A percentile compares a stretch with the other conserved stretches of the same genome.
These are phyloP conservation scores for Epichloe elymi DNA, from an alignment of 2,329 filamentous ascomycete genomes.

Conservation along the genomic window DNA sequence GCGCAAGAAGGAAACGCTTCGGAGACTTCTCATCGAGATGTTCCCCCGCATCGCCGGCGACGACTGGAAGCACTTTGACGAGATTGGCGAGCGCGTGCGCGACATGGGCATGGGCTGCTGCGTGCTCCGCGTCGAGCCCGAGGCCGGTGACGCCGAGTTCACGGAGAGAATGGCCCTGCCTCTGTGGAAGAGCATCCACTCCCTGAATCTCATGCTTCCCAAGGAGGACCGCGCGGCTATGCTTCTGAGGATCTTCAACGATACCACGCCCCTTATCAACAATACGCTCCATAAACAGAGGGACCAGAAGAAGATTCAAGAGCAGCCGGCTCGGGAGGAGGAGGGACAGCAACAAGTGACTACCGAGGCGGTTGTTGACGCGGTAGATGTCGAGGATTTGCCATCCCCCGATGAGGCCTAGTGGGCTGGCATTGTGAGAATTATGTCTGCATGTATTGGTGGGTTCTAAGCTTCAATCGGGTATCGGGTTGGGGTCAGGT, in stretches of 20 bases:
- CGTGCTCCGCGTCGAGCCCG: slow-evolving; percentile 71
- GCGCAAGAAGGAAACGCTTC: slow-evolving; percentile 65
- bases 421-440: not conserved
- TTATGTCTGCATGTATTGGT: not conserved
- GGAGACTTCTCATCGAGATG: slow-evolving; percentile 82
- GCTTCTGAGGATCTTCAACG: slow-evolving; percentile 82
- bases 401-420: slow-evolving; percentile 18
- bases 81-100: slow-evolving; percentile 73
- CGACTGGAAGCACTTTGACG: slow-evolving; percentile 63
- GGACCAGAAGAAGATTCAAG: slow-evolving; percentile 12
- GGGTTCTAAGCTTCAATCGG: not conserved
- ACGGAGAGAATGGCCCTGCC: slow-evolving; percentile 76
- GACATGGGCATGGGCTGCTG: slow-evolving; percentile 84
- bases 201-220: slow-evolving; percentile 91
- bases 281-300: slow-evolving; percentile 40
- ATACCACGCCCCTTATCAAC: slow-evolving; percentile 73
- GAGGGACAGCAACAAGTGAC: slow-evolving; percentile 19
- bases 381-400: slow-evolving; percentile 23
- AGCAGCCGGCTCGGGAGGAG: not conserved
- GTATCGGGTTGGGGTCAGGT: too few relatives aligned
- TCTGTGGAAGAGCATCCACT: slow-evolving; percentile 85
- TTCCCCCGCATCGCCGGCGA: slow-evolving; percentile 76
- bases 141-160: slow-evolving; percentile 45
- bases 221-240: slow-evolving; percentile 93
- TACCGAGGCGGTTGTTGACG: slow-evolving; percentile 12